Evolutionary conservation across 371 early-diverging fungal species (phyloP).

Genomic region (Zancudomyces culisetae): DNA sequence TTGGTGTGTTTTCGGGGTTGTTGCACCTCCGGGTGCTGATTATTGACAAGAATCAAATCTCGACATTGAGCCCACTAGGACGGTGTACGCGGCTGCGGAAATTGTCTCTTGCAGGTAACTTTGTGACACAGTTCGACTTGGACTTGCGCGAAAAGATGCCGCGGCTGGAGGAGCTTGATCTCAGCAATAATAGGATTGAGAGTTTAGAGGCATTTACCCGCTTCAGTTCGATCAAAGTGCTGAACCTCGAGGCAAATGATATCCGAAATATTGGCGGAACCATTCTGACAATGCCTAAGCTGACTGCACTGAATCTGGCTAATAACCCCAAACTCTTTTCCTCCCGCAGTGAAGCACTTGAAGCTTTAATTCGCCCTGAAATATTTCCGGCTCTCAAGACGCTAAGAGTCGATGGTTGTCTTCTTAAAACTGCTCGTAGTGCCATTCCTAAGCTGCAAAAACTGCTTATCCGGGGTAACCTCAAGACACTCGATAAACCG

Average conservation of each 20-base stretch:
- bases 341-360: conserved; percentile 8
- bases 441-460: too few relatives aligned
- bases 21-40: conserved; percentile 18
- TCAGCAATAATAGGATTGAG: conserved; percentile 19
- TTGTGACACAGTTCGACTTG: conserved; percentile 13
- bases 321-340: conserved; percentile 21
- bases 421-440: conserved; percentile 4
- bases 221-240: conserved; percentile 8
- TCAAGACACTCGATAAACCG: not conserved
- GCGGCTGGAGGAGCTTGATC: conserved; percentile 13
- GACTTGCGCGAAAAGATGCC: conserved; percentile 11
- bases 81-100: conserved; percentile 15
- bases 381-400: conserved; percentile 14
- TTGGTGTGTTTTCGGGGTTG: conserved; percentile 20
- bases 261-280: conserved; percentile 11
- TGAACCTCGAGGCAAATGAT: conserved; percentile 18
- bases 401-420: conserved; percentile 17
- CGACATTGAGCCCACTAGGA: conserved; percentile 7
- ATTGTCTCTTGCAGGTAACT: conserved; percentile 17
- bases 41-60: conserved; percentile 19
- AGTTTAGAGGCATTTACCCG: conserved; percentile 11
- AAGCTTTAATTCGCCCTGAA: not conserved
- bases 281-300: conserved; percentile 7
- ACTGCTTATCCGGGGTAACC: not conserved
- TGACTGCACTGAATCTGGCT: conserved; percentile 17